Base-by-base conservation (phyloP, 306 rosid genomes). In the Lathyrus aphaca region DNA sequence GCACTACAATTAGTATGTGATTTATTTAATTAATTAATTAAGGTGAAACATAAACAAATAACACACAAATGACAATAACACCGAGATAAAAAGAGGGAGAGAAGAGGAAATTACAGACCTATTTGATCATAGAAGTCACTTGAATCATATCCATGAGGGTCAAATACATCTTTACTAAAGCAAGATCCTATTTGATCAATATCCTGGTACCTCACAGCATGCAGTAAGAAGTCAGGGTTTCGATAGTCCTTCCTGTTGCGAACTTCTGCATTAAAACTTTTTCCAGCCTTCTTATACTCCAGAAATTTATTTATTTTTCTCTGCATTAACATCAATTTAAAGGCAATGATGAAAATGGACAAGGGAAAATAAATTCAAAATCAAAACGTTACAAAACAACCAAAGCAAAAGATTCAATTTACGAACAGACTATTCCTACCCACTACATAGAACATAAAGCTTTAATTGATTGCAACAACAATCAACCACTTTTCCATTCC, bases 141-240 rank as follows among this genome's bases (percentile, higher is more conserved):
- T 69, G 84, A 69, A 74, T 91, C 92, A 73, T 84, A 95, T 82
- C 97, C 97, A 68, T 95, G 99, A 60, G 97, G 99, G 75, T 95
- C 92, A 72, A 95, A 95, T 71, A 95, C 95, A 72, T 91, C 97
- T 86, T 87, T 91, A 75, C 88, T 82, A 92, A 95, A 91, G 86
- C 99, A 95, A 80, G 97, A 91, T 10, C 99, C 97, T 71, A 84
- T 86, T 76, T 95, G 89, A 80, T 91, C 97, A 77, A 95, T 95
- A 77, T 89, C 99, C 80, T 88, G 96, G 80, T 91, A 95, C 66
- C 91, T 89, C 88, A 91, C 96, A 42, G 99, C 99, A 79, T 91
- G 95, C 74, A 91, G 66, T 74, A 91, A 80, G 83, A 94, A 94
- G 82, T 94, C 96, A 35, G 97, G 99, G 73, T 94, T 94, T 64